Base-by-base conservation (phyloP, 768 basidiomycete species). In the Mycena alexandri region DNA sequence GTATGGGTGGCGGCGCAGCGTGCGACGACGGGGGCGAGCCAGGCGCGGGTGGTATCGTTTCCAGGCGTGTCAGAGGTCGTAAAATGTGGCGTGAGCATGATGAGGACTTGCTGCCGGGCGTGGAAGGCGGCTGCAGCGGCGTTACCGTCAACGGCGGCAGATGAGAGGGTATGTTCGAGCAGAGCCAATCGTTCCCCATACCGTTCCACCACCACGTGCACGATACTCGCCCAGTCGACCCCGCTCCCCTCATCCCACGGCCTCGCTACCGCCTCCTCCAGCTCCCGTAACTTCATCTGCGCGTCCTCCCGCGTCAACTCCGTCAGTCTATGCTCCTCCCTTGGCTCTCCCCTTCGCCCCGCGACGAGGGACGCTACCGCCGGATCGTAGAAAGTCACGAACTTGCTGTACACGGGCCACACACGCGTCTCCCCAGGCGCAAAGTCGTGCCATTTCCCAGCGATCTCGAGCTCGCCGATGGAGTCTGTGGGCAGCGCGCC, bases 351-450 rank as follows among this genome's bases (percentile, higher is more conserved):
- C 19, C 63, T 55, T 9, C 63, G 63, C 38, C 55, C 29, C 13
- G 38, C 63, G 41, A 65, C 25, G 38, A 65, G 56, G 17, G 47
- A 51, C 2, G 2, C 22, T 19, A 65, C 48, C 24, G 17, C 48
- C 1, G 63, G 47, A 47, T 65, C 63, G 41, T 65, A 65, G 48
- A 65, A 65, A 1, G 63, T 33, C 24, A 65, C 48, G 47, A 65
- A 65, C 56, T 58, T 65, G 48, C 43, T 41, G 41, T 58, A 65
- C 47, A 36, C 55, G 12, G 29, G 24, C 21, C 56, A 55, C 46
- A 65, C 63, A 16, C 63, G 63, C 56, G 55, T 65, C 47, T 65
- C 63, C 16, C 63, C 63, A 8, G 63, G 63, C 14, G 55, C 63
- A 14, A 41, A 56, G 29, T 57, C 38, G 48, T 65, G 63, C 63